Conservation (phyloP, 2,329 filamentous ascomycete genomes). For the Rhinocladiella similis region DNA sequence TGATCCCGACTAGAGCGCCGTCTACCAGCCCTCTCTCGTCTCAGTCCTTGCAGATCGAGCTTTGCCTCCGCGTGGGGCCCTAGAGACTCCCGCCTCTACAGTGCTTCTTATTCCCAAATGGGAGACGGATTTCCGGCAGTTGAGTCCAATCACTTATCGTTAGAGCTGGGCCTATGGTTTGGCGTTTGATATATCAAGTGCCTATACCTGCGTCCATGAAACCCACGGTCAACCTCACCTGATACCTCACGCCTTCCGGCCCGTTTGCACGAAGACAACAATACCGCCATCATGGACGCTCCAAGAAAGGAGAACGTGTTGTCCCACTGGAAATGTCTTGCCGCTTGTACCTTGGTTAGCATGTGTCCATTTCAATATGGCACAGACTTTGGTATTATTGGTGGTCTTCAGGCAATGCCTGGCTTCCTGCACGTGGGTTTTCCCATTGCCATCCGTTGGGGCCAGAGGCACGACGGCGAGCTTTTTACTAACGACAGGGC, state of each 20-base stretch:
- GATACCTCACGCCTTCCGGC: neutral
- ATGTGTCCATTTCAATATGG: slow-evolving; percentile 37
- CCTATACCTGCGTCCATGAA: neutral
- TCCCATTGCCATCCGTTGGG: too few relatives aligned
- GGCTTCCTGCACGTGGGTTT: slow-evolving; percentile 32
- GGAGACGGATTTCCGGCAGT: slow-evolving; percentile 5
- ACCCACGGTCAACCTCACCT: slow-evolving; percentile 13
- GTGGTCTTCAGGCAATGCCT: slow-evolving; percentile 36
- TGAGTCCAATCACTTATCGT: neutral
- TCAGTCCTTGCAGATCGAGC: slow-evolving; percentile 3
- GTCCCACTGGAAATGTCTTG: slow-evolving; percentile 27
- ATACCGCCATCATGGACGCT: slow-evolving; percentile 15
- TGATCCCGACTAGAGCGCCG: neutral
- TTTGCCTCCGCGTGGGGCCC: slow-evolving; percentile 9
- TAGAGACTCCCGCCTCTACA: neutral
- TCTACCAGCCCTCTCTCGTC: neutral
- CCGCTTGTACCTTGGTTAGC: slow-evolving; percentile 31
- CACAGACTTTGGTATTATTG: slow-evolving; percentile 35
- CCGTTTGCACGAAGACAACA: neutral
- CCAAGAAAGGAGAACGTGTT: slow-evolving; percentile 13
- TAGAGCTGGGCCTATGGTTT: neutral
- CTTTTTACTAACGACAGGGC: slow-evolving; percentile 11
- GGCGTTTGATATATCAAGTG: slow-evolving; percentile 10
- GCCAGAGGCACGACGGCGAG: neutral
- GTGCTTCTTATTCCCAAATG: neutral